Percentiles rank a stretch among this genome's conserved stretches.
These are phyloP conservation scores for Talaromyces sp. DNA, from an alignment of 2,329 filamentous ascomycete genomes.

Conservation along the genomic window DNA sequence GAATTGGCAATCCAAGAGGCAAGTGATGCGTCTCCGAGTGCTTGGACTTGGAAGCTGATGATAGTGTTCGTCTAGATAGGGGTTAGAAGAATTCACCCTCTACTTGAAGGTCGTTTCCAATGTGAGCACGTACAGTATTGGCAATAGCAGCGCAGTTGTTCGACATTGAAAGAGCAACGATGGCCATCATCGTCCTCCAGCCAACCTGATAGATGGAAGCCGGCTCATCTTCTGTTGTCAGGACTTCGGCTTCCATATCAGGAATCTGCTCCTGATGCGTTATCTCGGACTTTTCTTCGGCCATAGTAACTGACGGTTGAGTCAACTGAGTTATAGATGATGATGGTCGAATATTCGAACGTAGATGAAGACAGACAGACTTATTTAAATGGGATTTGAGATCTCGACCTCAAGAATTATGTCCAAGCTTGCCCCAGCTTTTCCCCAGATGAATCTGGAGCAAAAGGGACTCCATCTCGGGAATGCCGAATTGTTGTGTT, in stretches of 20 bases:
- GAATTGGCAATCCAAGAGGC: background rate
- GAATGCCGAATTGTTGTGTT: background rate
- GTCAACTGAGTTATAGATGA: background rate
- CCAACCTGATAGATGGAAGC: constrained; percentile 11
- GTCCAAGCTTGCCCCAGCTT: background rate
- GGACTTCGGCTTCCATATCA: background rate
- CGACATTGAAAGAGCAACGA: constrained; percentile 3
- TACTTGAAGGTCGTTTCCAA: background rate
- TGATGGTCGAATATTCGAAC: background rate
- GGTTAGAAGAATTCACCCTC: background rate
- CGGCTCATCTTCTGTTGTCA: constrained; percentile 7
- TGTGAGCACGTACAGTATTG: background rate
- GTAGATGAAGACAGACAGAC: background rate
- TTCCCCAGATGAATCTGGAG: background rate
- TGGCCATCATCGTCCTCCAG: constrained; percentile 12
- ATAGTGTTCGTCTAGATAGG: background rate
- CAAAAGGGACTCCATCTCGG: background rate
- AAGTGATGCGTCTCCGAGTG: background rate
- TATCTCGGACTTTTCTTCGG: background rate
- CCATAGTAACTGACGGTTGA: background rate
- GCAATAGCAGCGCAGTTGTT: constrained; percentile 9
- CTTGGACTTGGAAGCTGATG: background rate
- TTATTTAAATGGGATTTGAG: background rate
- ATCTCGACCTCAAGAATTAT: background rate
- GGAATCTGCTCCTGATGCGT: background rate